Conservation (phyloP, 2,329 filamentous ascomycete species). For the Aureobasidium sp. region DNA sequence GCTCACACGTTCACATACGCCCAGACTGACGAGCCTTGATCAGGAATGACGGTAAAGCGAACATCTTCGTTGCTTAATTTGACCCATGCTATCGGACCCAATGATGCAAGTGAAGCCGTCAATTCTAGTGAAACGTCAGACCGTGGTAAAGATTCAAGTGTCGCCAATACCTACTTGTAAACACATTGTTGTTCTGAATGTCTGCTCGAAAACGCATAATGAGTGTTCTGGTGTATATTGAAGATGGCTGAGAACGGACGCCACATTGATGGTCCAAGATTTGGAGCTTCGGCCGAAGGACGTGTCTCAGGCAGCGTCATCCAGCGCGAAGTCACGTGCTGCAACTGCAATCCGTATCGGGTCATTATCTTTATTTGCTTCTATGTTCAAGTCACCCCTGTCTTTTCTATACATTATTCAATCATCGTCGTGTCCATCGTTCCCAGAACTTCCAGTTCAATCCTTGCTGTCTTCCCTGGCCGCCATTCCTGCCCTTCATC, state of each 20-base stretch:
- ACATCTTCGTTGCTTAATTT: slow-evolving; percentile 79
- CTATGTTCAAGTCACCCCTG: neutral
- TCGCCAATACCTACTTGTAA: slow-evolving; percentile 40
- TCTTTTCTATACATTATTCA: slow-evolving; percentile 12
- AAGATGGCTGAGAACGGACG: neutral
- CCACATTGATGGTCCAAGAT: neutral
- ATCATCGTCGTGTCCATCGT: slow-evolving; percentile 25
- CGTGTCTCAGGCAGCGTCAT: slow-evolving; percentile 9
- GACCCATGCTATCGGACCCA: slow-evolving; percentile 83
- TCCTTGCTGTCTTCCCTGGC: slow-evolving; percentile 25
- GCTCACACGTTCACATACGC: slow-evolving; percentile 50
- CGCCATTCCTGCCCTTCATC: slow-evolving; percentile 51
- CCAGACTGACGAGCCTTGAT: slow-evolving; percentile 94
- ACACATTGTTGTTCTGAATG: slow-evolving; percentile 44
- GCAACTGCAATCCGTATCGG: neutral
- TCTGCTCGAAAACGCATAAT: slow-evolving; percentile 47
- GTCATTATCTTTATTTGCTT: neutral
- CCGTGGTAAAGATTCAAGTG: neutral
- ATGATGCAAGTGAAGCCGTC: slow-evolving; percentile 53
- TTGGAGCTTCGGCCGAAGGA: neutral
- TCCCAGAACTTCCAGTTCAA: slow-evolving; percentile 34
- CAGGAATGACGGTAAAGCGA: slow-evolving; percentile 91
- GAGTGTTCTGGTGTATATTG: neutral
- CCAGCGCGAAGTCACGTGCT: neutral
- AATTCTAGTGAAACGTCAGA: slow-evolving; percentile 41